A percentile compares a stretch with the other conserved stretches of the same genome.
These are phyloP conservation scores for Colletotrichum paranaense DNA, from an alignment of 2,329 filamentous ascomycete genomes.

Conservation along the genomic window DNA sequence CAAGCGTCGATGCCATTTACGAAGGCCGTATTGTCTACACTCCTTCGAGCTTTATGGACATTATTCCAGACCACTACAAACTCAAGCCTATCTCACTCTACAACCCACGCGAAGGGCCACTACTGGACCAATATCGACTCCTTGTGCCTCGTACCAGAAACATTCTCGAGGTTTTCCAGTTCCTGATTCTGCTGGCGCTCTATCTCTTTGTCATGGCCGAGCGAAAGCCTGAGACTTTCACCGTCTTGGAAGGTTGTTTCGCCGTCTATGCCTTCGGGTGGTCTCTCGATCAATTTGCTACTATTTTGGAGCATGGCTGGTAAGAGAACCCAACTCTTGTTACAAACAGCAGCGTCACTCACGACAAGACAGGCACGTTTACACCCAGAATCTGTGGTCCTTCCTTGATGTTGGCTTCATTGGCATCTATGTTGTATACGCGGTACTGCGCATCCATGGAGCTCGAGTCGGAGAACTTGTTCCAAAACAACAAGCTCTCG, in stretches of 20 bases:
- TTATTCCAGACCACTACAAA: conserved; percentile 89
- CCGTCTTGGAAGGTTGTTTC: conserved; percentile 73
- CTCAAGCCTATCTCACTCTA: conserved; percentile 84
- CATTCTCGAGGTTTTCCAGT: conserved; percentile 79
- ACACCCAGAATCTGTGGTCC: conserved; percentile 90
- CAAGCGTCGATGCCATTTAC: conserved; percentile 80
- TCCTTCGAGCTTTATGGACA: conserved; percentile 83
- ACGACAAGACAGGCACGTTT: conserved; percentile 71
- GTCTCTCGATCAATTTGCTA: conserved; percentile 82
- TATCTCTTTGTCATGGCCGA: conserved; percentile 80
- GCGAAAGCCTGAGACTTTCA: conserved; percentile 68
- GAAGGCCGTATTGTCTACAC: conserved; percentile 85
- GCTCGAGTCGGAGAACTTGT: conserved; percentile 60
- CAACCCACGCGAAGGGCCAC: conserved; percentile 78
- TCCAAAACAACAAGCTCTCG: conserved; percentile 74
- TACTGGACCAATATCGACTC: conserved; percentile 87
- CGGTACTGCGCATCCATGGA: conserved; percentile 75
- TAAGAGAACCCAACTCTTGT: conserved; percentile 42
- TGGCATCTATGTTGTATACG: conserved; percentile 76
- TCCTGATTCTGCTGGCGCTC: conserved; percentile 73
- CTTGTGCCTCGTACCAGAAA: conserved; percentile 85
- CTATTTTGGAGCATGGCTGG: conserved; percentile 79
- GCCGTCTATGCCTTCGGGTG: conserved; percentile 81
- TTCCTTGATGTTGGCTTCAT: conserved; percentile 86
- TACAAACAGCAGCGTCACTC: neutral